A percentile compares a stretch with the other conserved stretches of the same genome.
Conservation (phyloP, 805 yeast genomes). For the Candida quercuum region DNA sequence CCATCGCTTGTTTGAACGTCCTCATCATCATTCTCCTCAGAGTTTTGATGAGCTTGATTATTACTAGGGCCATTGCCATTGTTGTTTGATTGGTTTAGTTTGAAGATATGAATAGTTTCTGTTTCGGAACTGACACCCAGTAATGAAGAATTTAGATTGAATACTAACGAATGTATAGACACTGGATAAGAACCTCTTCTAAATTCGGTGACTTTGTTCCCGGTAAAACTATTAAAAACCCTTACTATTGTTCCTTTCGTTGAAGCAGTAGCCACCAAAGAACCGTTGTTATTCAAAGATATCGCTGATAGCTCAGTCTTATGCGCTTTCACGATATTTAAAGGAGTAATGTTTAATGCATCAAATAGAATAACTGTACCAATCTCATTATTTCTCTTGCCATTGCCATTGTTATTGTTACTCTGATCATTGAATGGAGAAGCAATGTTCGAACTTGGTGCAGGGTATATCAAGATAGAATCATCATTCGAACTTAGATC, state of each 20-base stretch:
- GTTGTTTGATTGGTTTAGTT: slow-evolving; percentile 25
- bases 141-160: slow-evolving; percentile 43
- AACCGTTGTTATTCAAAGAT: slow-evolving; percentile 69
- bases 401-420: not conserved
- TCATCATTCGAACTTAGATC: slow-evolving; percentile 36
- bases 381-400: slow-evolving; percentile 2
- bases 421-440: slow-evolving; percentile 12
- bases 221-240: slow-evolving; percentile 59
- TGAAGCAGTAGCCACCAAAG: slow-evolving; percentile 82
- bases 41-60: no score
- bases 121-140: slow-evolving; percentile 57
- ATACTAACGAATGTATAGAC: slow-evolving; percentile 44
- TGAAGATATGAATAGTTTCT: slow-evolving; percentile 61
- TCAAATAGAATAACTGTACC: slow-evolving; percentile 67
- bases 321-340: slow-evolving; percentile 84
- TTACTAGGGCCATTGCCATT: no score
- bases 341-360: slow-evolving; percentile 63
- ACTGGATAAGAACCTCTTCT: slow-evolving; percentile 75
- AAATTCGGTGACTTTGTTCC: slow-evolving; percentile 60
- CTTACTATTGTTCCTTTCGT: slow-evolving; percentile 86
- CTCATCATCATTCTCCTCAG: slow-evolving; percentile 1
- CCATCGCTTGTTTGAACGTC: not conserved
- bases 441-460: slow-evolving; percentile 30
- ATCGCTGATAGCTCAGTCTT: slow-evolving; percentile 67
- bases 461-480: slow-evolving; percentile 51